phyloP scores from a whole-genome alignment of 2,329 filamentous ascomycete species.

The Thelonectria blattea region DNA sequence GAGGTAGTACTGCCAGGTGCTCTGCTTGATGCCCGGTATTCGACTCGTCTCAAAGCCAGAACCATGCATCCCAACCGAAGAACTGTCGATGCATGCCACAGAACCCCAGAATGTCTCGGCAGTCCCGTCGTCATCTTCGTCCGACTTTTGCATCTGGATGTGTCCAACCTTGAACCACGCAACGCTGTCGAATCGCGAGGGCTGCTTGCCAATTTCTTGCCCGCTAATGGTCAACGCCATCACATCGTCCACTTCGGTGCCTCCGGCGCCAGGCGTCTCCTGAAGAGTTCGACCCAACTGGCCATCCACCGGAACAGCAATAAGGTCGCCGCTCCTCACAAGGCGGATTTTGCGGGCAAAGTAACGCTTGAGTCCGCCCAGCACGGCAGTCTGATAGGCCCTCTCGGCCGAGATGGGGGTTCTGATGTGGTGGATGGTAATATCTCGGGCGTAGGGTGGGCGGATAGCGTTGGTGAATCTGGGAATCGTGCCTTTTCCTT shows the following conservation, averaged over 20 bases:
- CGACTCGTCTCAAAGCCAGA: conserved; percentile 85
- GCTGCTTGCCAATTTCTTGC: conserved; percentile 34
- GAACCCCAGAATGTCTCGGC: conserved; percentile 82
- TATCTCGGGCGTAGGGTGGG: conserved; percentile 71
- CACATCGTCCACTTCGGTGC: conserved; percentile 74
- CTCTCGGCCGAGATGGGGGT: conserved; percentile 89
- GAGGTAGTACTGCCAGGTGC: conserved; percentile 89
- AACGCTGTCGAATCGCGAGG: conserved; percentile 61
- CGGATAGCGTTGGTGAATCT: conserved; percentile 62
- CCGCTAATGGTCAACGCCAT: conserved; percentile 57
- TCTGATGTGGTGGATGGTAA: conserved; percentile 86
- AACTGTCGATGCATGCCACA: conserved; percentile 83
- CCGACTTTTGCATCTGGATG: conserved; percentile 63
- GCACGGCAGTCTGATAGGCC: conserved; percentile 81
- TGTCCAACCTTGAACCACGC: conserved; percentile 94
- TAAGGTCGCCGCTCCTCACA: conserved; percentile 84
- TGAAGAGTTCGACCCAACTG: conserved; percentile 82
- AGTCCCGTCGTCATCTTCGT: conserved; percentile 62
- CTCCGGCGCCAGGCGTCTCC: conserved; percentile 66
- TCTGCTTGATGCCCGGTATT: conserved; percentile 77
- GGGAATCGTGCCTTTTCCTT: conserved; percentile 58
- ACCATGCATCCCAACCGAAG: conserved; percentile 87
- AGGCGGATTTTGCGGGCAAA: conserved; percentile 85
- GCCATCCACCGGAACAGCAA: conserved; percentile 89
- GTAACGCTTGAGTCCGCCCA: conserved; percentile 85